Evolutionary conservation across 352 stramenopile species (phyloP).

Genomic region (Globisporangium middletonii): DNA sequence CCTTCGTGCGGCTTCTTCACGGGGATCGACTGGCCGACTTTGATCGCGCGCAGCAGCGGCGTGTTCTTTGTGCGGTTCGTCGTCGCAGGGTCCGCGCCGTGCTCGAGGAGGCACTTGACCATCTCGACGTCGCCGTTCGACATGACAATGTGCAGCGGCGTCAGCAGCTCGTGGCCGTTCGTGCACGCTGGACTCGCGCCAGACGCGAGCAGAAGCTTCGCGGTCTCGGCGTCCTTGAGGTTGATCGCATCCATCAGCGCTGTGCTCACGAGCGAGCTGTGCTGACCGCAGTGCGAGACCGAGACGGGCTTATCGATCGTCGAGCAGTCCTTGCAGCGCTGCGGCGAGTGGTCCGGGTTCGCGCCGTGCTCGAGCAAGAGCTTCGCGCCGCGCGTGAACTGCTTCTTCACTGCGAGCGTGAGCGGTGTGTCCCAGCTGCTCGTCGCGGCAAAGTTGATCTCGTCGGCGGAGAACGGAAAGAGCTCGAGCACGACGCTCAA

Average conservation of each 20-base stretch:
- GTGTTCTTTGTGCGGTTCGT: slow-evolving; percentile 28
- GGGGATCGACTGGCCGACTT: slow-evolving; percentile 40
- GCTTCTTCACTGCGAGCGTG: slow-evolving; percentile 24
- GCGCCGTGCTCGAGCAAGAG: slow-evolving; percentile 33
- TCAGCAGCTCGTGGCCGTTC: slow-evolving; percentile 28
- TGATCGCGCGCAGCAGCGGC: slow-evolving; percentile 42
- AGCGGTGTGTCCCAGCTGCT: slow-evolving; percentile 27
- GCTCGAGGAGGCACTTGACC: slow-evolving; percentile 34
- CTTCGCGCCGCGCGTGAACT: slow-evolving; percentile 32
- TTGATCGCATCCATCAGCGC: slow-evolving; percentile 39
- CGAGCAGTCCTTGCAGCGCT: slow-evolving; percentile 34
- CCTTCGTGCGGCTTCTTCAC: slow-evolving; percentile 40
- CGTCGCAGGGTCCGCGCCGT: slow-evolving; percentile 40
- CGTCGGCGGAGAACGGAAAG: slow-evolving; percentile 5
- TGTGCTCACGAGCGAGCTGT: slow-evolving; percentile 9
- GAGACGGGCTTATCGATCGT: slow-evolving; percentile 4
- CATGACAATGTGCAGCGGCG: slow-evolving; percentile 42
- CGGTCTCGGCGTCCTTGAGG: slow-evolving; percentile 24
- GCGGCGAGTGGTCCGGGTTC: slow-evolving; percentile 45
- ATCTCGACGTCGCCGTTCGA: slow-evolving; percentile 32
- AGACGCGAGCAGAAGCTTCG: slow-evolving; percentile 33
- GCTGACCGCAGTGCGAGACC: slow-evolving; percentile 2
- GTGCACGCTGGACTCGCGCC: slow-evolving; percentile 36
- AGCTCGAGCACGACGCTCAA: slow-evolving; percentile 5
- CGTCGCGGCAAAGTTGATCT: slow-evolving; percentile 3